phyloP scores from a whole-genome alignment of 192 early-diverging fungal genomes.

The Chytriomyces sp. region DNA sequence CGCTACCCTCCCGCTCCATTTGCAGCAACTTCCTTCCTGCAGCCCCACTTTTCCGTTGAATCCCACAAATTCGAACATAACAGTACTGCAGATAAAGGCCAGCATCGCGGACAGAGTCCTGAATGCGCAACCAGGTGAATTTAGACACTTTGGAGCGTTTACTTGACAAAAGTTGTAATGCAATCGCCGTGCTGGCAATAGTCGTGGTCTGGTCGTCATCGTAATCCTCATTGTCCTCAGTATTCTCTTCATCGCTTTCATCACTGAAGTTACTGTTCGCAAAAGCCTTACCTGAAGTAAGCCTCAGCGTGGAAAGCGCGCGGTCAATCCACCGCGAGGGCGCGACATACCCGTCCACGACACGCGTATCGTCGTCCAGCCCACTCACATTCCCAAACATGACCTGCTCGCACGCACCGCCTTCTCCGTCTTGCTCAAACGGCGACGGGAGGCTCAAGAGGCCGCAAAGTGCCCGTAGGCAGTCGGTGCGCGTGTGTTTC shows the following conservation, averaged over 20 bases:
- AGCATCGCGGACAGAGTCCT: slow-evolving; percentile 1
- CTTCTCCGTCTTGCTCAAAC: neutral
- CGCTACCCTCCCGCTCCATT: neutral
- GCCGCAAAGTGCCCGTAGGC: neutral
- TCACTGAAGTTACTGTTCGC: neutral
- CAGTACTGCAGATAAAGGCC: slow-evolving; percentile 26
- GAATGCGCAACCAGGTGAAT: slow-evolving; percentile 24
- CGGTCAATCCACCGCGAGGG: neutral
- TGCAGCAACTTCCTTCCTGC: neutral
- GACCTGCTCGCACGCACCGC: neutral
- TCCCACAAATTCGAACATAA: slow-evolving; percentile 23
- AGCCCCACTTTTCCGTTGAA: neutral
- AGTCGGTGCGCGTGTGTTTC: neutral
- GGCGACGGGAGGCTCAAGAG: neutral
- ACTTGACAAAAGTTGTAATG: slow-evolving; percentile 8
- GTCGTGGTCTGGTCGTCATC: neutral
- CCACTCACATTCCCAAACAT: neutral
- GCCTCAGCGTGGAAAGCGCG: neutral
- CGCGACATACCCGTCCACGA: neutral
- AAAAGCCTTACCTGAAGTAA: neutral
- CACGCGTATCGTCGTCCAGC: neutral
- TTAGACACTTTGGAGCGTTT: slow-evolving; percentile 5
- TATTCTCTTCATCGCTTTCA: slow-evolving; percentile 11
- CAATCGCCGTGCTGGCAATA: slow-evolving; percentile 5
- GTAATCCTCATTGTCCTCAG: slow-evolving; percentile 12